These are phyloP conservation scores for Fraxinus floribunda DNA, from an alignment of 305 asterid species.

Conservation along the genomic window DNA sequence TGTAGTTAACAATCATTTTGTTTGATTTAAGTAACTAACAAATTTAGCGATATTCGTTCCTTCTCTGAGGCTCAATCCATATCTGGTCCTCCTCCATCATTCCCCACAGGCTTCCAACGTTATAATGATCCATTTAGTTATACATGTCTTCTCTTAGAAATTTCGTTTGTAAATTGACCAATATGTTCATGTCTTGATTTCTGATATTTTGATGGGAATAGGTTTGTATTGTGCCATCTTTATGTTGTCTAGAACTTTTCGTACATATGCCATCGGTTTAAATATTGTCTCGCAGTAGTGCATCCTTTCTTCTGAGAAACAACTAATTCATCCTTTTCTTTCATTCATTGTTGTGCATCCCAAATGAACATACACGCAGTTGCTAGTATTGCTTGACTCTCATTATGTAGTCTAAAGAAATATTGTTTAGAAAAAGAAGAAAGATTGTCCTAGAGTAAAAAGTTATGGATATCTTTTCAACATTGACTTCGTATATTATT, in stretches of 20 bases:
- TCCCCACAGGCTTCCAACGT: not conserved
- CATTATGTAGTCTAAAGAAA: not conserved
- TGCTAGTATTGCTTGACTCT: not conserved
- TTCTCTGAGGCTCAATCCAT: not conserved
- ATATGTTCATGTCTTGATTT: not conserved
- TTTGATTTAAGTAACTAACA: not conserved
- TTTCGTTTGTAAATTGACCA: not conserved
- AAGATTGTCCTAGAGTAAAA: not conserved
- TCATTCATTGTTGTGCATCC: not conserved
- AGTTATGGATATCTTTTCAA: not conserved
- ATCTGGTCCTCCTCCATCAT: not conserved
- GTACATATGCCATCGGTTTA: not conserved
- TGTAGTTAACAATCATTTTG: conserved; percentile 5
- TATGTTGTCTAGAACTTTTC: not conserved
- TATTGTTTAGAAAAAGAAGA: not conserved
- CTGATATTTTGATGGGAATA: not conserved
- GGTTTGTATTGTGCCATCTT: not conserved
- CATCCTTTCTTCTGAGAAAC: not conserved
- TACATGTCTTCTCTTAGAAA: not conserved
- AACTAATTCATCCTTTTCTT: not conserved
- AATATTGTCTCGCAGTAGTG: not conserved
- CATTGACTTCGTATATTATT: not conserved
- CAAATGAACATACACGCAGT: not conserved
- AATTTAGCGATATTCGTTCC: not conserved
- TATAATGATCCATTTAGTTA: not conserved